These are phyloP conservation scores for Ceratocystis lukuohia DNA, from an alignment of 2,329 filamentous ascomycete genomes.

Conservation along the genomic window DNA sequence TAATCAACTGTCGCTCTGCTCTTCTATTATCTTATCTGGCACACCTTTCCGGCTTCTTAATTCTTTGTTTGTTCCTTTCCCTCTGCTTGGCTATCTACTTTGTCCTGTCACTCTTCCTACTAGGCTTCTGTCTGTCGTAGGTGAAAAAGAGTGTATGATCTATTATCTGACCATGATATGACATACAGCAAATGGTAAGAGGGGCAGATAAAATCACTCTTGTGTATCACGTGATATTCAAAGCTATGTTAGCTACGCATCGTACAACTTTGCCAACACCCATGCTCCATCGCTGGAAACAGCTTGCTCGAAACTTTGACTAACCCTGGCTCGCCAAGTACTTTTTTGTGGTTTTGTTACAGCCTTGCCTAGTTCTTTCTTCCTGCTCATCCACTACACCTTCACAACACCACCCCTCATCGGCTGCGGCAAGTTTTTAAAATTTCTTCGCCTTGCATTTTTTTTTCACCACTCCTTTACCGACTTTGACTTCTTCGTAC, in stretches of 20 bases:
- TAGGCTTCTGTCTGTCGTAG: background rate
- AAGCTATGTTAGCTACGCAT: background rate
- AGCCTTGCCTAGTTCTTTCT: slow-evolving; percentile 19
- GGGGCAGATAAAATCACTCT: too few relatives aligned
- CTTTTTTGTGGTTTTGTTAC: slow-evolving; percentile 15
- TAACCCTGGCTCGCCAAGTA: slow-evolving; percentile 17
- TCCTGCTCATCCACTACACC: slow-evolving; percentile 3
- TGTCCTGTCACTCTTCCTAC: background rate
- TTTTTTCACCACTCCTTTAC: background rate
- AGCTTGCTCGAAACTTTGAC: slow-evolving; percentile 10
- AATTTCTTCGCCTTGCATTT: background rate
- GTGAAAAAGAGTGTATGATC: too few relatives aligned
- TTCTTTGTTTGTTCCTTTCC: background rate
- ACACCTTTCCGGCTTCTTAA: background rate
- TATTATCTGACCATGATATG: too few relatives aligned
- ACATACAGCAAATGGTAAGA: too few relatives aligned
- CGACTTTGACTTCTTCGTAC: background rate
- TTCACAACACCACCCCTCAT: slow-evolving; percentile 17
- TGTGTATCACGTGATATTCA: too few relatives aligned
- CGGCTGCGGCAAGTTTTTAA: slow-evolving; percentile 7
- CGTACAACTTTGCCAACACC: background rate
- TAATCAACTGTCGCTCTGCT: background rate
- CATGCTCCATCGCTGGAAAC: background rate
- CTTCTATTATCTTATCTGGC: background rate
- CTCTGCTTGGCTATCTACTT: background rate